Percentiles rank a stretch among this genome's conserved stretches.
phyloP scores from a whole-genome alignment of 192 early-diverging fungal species.

The Chytriomyces sp. region DNA sequence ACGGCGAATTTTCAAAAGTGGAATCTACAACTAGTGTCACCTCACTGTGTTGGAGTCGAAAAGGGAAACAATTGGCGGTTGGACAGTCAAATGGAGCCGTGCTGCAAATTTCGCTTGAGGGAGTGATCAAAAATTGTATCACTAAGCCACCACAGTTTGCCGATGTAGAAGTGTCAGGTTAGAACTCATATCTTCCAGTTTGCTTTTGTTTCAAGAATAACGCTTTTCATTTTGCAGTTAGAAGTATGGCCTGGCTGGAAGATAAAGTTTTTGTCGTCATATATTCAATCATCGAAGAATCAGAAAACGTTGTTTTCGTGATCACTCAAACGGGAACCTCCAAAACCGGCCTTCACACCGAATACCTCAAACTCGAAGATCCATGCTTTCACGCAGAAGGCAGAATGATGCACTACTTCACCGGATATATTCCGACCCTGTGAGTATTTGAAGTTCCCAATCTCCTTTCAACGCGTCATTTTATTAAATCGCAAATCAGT shows the following conservation, averaged over 20 bases:
- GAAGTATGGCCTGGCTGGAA: conserved; percentile 77
- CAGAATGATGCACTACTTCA: neutral
- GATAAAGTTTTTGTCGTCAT: conserved; percentile 70
- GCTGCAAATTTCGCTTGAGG: conserved; percentile 67
- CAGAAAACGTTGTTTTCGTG: conserved; percentile 9
- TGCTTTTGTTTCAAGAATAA: neutral
- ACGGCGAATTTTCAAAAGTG: neutral
- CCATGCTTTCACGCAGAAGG: conserved; percentile 35
- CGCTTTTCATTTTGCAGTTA: conserved; percentile 46
- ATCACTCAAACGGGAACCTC: conserved; percentile 42
- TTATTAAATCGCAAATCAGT: neutral
- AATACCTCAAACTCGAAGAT: conserved; percentile 43
- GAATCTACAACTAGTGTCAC: neutral
- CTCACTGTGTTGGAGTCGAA: conserved; percentile 79
- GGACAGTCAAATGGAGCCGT: conserved; percentile 66
- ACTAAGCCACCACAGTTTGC: conserved; percentile 40
- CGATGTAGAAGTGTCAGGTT: neutral
- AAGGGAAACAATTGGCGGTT: conserved; percentile 87
- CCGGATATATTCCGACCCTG: neutral
- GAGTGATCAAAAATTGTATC: conserved; percentile 63
- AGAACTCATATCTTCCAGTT: neutral
- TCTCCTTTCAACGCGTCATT: neutral
- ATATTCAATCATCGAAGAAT: conserved; percentile 48
- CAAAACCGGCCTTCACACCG: conserved; percentile 33
- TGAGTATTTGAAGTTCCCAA: neutral